Percentiles rank a stretch among this genome's conserved stretches.
phyloP scores from a whole-genome alignment of 2,329 filamentous ascomycete genomes.

The Fusarium buharicum region DNA sequence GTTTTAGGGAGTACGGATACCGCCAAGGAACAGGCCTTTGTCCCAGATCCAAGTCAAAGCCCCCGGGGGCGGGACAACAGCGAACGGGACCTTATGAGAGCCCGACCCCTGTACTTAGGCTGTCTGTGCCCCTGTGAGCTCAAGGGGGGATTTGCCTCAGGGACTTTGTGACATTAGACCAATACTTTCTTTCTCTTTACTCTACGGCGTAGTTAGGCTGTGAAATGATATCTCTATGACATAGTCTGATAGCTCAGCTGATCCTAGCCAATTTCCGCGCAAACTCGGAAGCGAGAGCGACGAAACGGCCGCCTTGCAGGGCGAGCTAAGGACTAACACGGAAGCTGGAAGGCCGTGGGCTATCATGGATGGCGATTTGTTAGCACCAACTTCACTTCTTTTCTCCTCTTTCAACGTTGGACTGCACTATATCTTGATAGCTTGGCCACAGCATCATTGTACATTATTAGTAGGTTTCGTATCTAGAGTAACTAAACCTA shows the following conservation, averaged over 20 bases:
- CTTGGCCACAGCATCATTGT: conserved; percentile 22
- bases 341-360: conserved; percentile 30
- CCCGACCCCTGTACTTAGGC: not conserved
- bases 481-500: not conserved
- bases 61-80: conserved; percentile 46
- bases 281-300: conserved; percentile 26
- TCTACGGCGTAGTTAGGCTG: not conserved
- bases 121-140: not conserved
- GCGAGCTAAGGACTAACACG: conserved; percentile 40
- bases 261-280: conserved; percentile 23
- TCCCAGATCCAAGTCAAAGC: conserved; percentile 3
- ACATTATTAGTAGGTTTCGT: conserved; percentile 10
- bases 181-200: not conserved
- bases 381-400: too few species aligned
- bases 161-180: not conserved
- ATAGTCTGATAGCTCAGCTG: not conserved
- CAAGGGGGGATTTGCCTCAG: not conserved
- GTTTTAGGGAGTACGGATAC: not conserved
- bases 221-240: not conserved
- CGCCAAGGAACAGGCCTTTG: conserved; percentile 9
- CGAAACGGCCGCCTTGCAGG: conserved; percentile 37
- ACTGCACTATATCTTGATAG: too few species aligned
- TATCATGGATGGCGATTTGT: conserved; percentile 10
- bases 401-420: too few species aligned
- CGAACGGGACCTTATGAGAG: not conserved